These are phyloP conservation scores for Gaeumannomyces tritici DNA, from an alignment of 2,329 filamentous ascomycete species.

Conservation along the genomic window DNA sequence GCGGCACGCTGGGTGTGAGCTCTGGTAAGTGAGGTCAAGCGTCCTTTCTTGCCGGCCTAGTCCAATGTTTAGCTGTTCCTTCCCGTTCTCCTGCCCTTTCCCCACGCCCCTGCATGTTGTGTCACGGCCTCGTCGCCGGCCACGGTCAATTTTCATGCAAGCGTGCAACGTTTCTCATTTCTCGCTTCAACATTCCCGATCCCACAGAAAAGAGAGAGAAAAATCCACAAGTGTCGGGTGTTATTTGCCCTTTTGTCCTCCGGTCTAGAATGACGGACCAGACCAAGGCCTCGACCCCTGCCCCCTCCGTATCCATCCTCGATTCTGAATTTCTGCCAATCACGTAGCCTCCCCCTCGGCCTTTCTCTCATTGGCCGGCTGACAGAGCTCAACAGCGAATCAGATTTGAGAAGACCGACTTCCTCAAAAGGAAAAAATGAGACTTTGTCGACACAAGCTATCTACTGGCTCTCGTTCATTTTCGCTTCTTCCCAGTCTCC, in stretches of 20 bases:
- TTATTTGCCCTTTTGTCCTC: not conserved
- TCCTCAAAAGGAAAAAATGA: not conserved
- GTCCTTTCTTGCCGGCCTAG: not conserved
- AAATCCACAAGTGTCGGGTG: not conserved
- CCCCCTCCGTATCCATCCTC: not conserved
- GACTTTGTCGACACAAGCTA: slow-evolving; percentile 10
- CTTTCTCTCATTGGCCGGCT: slow-evolving; percentile 1
- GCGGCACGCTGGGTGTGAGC: too few species aligned
- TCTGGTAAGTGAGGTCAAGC: not conserved
- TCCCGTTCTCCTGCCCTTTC: not conserved
- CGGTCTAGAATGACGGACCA: not conserved
- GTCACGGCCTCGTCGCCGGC: not conserved
- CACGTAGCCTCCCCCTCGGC: not conserved
- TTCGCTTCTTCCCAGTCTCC: slow-evolving; percentile 8
- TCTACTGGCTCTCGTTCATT: slow-evolving; percentile 21
- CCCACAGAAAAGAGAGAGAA: not conserved
- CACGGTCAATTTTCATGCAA: not conserved
- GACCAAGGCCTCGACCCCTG: not conserved
- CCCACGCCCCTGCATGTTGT: not conserved
- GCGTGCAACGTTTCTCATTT: not conserved
- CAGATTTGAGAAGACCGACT: slow-evolving; percentile 8
- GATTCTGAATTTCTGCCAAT: not conserved
- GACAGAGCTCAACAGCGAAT: slow-evolving; percentile 12
- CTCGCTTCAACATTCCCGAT: not conserved
- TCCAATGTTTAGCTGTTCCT: not conserved